Evolutionary conservation across 345 rosid genomes (phyloP), one percentile per base, ranked within the genome.

Genomic region (Aquilaria yunnanensis): DNA sequence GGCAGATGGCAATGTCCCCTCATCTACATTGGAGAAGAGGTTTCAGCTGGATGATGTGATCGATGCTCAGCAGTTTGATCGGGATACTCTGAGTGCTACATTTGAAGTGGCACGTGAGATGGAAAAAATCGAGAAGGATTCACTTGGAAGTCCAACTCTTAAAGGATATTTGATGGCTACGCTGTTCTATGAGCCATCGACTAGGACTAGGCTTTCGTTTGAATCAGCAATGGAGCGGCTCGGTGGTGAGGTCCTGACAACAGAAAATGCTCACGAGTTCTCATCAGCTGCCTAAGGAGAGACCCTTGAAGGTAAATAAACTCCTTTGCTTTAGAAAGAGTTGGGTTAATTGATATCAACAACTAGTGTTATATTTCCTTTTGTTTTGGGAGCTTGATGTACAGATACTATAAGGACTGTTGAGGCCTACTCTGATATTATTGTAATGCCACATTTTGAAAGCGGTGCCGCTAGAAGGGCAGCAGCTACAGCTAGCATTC

Each of bases 241-340:
- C 33, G 99, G 99, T 3, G 99, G 99, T 23, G 96, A 94, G 72
- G 97, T 94, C 56, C 69, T 94, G 73, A 90, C 97, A 10, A 94
- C 97, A 8, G 99, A 94, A 77, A 94, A 94, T 63, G 97, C 97
- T 6, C 75, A 87, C 64, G 97, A 90, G 47, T 94, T 94, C 70
- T 94, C 99, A 0, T 94, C 97, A 8, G 97, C 99, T 0, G 96
- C 96, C 5, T 88, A 90, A 79, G 99, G 99, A 31, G 99, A 94
- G 87, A 94, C 99, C 31, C 90, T 94, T 47, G 99, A 94, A 85
- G 99, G 96, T 85, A 70, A 32, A 14, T 45, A 37, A 37, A 37
- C 8, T 9, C 8, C 5, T 37, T 37, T 5, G 8, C 2, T 37
- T 37, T 37, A 37, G 2, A 37, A 5, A 3, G 23, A 23, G 23